Base-by-base conservation (phyloP, 352 stramenopile genomes). In the Globisporangium nunn region DNA sequence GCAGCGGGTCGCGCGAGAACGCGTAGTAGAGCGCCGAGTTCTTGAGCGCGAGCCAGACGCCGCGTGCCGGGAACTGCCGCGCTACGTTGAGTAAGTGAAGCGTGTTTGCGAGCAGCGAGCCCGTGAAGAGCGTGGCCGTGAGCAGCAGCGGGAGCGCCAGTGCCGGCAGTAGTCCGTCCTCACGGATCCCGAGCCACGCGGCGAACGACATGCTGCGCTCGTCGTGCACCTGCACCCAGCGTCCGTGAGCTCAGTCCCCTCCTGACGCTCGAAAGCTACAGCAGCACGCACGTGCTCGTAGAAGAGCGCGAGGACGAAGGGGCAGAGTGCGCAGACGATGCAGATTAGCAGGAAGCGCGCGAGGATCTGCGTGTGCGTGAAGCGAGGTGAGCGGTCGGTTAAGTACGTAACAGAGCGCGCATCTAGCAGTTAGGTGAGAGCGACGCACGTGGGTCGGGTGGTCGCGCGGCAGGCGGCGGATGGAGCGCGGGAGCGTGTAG, bases 321-420 rank as follows among this genome's bases (percentile, higher is more conserved):
- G 85, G 50, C 84, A 93, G 18, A 92, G 59, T 44, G 77, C 82
- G 50, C 85, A 93, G 58, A 93, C 86, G 41, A 95, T 90, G 68
- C 74, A 89, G 50, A 96, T 91, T n/a, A 94, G 67, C 59, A 93
- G 66, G 67, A 93, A 95, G 37, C 85, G 83, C 54, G 81, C 85
- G 14, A 91, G 69, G 61, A 96, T 95, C 85, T 95, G 50, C 37
- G 37, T 11, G 37, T 4, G 37, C 37, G 8, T 28, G 43, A 18
- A 58, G 17, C 11, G 40, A 45, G n/a, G n/a, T n/a, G n/a, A n/a
- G n/a, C n/a, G n/a, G n/a, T n/a, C n/a, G n/a, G n/a, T n/a, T n/a
- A n/a, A n/a, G n/a, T n/a, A n/a, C n/a, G n/a, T n/a, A n/a, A n/a
- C n/a, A n/a, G n/a, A n/a, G n/a, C n/a, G n/a, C n/a, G n/a, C n/a